Percentiles rank a stretch among this genome's conserved stretches.
These are phyloP conservation scores for Phytophthora meadii DNA, from an alignment of 352 stramenopile species.

Conservation along the genomic window DNA sequence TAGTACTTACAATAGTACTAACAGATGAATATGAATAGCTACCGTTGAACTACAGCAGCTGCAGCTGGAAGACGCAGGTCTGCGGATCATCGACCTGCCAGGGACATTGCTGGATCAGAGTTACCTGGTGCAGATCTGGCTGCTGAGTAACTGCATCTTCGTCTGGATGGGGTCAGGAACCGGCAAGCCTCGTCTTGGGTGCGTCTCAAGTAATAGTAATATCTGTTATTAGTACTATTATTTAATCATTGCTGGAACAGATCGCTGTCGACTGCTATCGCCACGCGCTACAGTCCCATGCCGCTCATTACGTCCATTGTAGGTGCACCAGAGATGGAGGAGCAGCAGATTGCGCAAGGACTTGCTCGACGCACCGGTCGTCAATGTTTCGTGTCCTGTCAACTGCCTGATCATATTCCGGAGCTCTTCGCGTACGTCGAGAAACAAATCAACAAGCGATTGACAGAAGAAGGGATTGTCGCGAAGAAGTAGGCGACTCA, in stretches of 20 bases:
- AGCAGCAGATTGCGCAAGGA: conserved; percentile 84
- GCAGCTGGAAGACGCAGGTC: conserved; percentile 11
- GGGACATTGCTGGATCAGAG: conserved; percentile 71
- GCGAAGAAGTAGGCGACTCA: conserved; percentile 5
- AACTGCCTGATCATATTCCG: conserved; percentile 72
- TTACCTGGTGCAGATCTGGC: conserved; percentile 78
- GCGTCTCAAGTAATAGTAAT: neutral
- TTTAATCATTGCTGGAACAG: conserved; percentile 29
- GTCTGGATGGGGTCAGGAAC: conserved; percentile 77
- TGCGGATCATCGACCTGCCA: conserved; percentile 61
- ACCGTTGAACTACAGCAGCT: conserved; percentile 24
- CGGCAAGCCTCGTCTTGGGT: conserved; percentile 47
- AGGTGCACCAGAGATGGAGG: conserved; percentile 70
- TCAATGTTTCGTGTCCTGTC: conserved; percentile 86
- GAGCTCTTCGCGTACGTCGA: conserved; percentile 81
- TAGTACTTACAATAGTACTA: too few relatives aligned
- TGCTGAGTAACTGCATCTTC: conserved; percentile 70
- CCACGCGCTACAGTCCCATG: conserved; percentile 82
- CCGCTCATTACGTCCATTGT: conserved; percentile 80
- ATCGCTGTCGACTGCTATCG: conserved; percentile 80
- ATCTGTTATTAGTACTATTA: conserved; percentile 1
- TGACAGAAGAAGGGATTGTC: conserved; percentile 61
- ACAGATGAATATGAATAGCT: conserved; percentile 2
- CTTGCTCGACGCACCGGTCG: conserved; percentile 65
- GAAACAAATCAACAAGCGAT: conserved; percentile 58